Conservation (phyloP, 306 rosid genomes). For the Senna siamea region DNA sequence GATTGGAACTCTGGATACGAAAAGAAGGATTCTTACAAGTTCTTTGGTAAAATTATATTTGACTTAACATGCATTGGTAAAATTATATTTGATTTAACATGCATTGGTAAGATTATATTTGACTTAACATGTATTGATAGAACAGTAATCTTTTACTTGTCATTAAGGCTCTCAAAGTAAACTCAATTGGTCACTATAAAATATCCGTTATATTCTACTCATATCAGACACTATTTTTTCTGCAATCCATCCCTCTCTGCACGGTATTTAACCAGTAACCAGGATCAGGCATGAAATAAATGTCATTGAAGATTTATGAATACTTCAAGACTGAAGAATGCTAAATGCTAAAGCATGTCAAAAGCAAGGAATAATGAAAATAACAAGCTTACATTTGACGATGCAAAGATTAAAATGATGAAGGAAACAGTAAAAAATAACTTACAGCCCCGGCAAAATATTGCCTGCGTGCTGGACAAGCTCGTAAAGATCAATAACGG, state of each 20-base stretch:
- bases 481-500: constrained; percentile 89
- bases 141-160: not conserved
- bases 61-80: no score
- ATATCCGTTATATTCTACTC: no score
- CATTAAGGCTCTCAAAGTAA: not conserved
- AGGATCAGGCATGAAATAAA: not conserved
- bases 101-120: not conserved
- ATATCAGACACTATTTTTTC: not conserved
- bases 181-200: not conserved
- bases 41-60: not conserved
- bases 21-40: not conserved
- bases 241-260: not conserved
- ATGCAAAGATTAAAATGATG: not conserved
- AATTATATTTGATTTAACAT: no score
- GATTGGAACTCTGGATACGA: not conserved
- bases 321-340: not conserved
- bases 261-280: not conserved
- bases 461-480: constrained; percentile 97
- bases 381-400: not conserved
- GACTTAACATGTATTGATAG: not conserved
- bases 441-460: constrained; percentile 91
- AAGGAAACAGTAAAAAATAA: not conserved
- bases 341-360: not conserved
- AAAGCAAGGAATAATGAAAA: not conserved
- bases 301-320: not conserved